A percentile compares a stretch with the other conserved stretches of the same genome.
These are phyloP conservation scores for Cladosporium sp. DNA, from an alignment of 2,329 filamentous ascomycete species.

Conservation along the genomic window DNA sequence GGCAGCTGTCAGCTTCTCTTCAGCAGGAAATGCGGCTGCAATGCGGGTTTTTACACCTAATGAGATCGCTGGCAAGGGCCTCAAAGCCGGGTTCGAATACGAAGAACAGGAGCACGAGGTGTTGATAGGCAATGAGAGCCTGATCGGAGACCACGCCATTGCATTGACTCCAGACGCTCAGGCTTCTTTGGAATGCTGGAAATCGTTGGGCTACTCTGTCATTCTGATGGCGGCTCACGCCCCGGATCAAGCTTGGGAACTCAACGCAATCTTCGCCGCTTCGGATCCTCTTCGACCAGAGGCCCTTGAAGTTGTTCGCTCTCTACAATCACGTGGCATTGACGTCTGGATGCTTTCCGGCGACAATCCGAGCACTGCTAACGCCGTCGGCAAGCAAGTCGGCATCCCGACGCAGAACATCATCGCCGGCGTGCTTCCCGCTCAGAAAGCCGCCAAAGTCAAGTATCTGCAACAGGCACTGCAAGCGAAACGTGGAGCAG, in stretches of 20 bases:
- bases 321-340: constrained; percentile 56
- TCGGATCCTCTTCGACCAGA: constrained; percentile 78
- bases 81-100: constrained; percentile 49
- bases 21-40: constrained; percentile 24
- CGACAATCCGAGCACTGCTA: constrained; percentile 81
- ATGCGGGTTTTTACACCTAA: constrained; percentile 35
- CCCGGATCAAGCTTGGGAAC: constrained; percentile 46
- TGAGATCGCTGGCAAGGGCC: constrained; percentile 68
- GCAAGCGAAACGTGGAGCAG: constrained; percentile 16
- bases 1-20: constrained; percentile 63
- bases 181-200: constrained; percentile 35
- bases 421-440: constrained; percentile 80
- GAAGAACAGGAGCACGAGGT: constrained; percentile 48
- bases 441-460: constrained; percentile 73
- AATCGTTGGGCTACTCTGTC: constrained; percentile 39
- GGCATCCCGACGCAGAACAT: constrained; percentile 72
- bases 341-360: constrained; percentile 90
- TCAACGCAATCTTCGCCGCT: constrained; percentile 68
- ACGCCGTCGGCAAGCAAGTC: constrained; percentile 69
- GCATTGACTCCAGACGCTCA: constrained; percentile 22
- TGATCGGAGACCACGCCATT: constrained; percentile 51
- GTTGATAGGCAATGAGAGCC: constrained; percentile 67
- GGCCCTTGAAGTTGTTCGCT: constrained; percentile 42
- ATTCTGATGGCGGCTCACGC: constrained; percentile 34
- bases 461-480: constrained; percentile 39